Conservation (phyloP, 2,329 filamentous ascomycete species). For the Colletotrichum lini region DNA sequence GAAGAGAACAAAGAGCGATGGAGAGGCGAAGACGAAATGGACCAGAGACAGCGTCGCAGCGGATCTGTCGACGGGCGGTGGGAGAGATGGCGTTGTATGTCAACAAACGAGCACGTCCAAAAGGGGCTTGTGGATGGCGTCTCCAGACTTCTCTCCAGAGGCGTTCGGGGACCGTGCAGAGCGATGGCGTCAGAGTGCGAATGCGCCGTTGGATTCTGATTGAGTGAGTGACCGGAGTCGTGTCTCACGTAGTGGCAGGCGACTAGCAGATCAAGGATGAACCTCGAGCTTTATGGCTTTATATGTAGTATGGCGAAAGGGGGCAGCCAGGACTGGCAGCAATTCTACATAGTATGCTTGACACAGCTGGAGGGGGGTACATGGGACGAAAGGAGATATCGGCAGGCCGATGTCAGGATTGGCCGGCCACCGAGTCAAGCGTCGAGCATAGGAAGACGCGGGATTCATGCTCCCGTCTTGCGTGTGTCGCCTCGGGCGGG, state of each 20-base stretch:
- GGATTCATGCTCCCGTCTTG: constrained; percentile 10
- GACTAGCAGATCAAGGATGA: constrained; percentile 37
- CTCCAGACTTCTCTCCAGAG: background rate
- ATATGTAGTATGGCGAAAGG: background rate
- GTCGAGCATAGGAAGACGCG: constrained; percentile 1
- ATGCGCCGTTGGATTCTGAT: constrained; percentile 26
- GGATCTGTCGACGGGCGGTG: constrained; percentile 11
- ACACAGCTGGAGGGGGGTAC: background rate
- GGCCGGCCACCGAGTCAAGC: constrained; percentile 30
- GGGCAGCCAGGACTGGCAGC: background rate
- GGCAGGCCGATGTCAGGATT: constrained; percentile 21
- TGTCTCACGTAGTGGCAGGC: constrained; percentile 34
- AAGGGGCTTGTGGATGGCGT: background rate
- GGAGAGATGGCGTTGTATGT: constrained; percentile 7
- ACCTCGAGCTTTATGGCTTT: constrained; percentile 27
- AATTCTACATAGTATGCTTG: background rate
- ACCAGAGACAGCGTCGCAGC: background rate
- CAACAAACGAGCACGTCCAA: background rate
- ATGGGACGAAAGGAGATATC: constrained; percentile 29
- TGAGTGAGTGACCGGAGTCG: constrained; percentile 28
- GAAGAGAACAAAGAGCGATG: background rate
- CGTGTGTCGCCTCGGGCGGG: constrained; percentile 33
- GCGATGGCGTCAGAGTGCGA: constrained; percentile 36
- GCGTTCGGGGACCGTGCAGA: constrained; percentile 30
- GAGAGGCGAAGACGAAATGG: background rate